Evolutionary conservation across 805 yeast species (phyloP).

Genomic region (Kluyveromyces wickerhamii): DNA sequence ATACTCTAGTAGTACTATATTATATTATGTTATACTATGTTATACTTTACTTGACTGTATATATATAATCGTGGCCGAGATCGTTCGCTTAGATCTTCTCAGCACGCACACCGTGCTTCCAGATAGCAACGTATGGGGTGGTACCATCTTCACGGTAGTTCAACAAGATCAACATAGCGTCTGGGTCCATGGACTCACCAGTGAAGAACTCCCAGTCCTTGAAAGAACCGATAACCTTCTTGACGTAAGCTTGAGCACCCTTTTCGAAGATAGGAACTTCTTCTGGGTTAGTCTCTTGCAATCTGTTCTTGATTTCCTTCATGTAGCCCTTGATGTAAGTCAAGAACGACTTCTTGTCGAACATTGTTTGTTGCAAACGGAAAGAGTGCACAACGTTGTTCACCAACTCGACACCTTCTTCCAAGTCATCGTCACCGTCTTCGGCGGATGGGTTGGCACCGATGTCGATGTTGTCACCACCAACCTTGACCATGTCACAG

Average conservation of each 20-base stretch:
- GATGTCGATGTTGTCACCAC: constrained; percentile 90
- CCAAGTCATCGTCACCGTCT: constrained; percentile 72
- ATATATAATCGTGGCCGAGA: too few relatives aligned
- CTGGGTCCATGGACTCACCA: constrained; percentile 99
- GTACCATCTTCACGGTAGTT: constrained; percentile 99
- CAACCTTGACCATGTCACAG: constrained; percentile 85
- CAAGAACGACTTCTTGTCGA: constrained; percentile 97
- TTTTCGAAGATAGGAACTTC: constrained; percentile 84
- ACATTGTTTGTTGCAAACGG: constrained; percentile 92
- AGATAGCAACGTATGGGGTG: constrained; percentile 94
- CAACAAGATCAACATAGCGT: constrained; percentile 93
- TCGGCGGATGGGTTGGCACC: constrained; percentile 99
- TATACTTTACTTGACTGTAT: too few relatives aligned
- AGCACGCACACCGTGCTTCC: constrained; percentile 96
- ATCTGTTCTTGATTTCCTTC: constrained; percentile 89
- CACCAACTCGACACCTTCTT: constrained; percentile 82
- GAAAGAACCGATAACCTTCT: constrained; percentile 92
- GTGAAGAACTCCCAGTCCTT: constrained; percentile 99
- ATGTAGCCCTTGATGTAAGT: constrained; percentile 98
- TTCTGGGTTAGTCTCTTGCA: constrained; percentile 87
- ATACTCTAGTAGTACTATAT: too few relatives aligned
- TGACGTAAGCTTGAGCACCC: constrained; percentile 94
- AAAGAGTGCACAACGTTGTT: constrained; percentile 98
- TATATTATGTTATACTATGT: too few relatives aligned
- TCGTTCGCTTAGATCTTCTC: constrained; percentile 82